Base-by-base conservation (phyloP, 805 yeast species). In the Kluyveromyces siamensis region DNA sequence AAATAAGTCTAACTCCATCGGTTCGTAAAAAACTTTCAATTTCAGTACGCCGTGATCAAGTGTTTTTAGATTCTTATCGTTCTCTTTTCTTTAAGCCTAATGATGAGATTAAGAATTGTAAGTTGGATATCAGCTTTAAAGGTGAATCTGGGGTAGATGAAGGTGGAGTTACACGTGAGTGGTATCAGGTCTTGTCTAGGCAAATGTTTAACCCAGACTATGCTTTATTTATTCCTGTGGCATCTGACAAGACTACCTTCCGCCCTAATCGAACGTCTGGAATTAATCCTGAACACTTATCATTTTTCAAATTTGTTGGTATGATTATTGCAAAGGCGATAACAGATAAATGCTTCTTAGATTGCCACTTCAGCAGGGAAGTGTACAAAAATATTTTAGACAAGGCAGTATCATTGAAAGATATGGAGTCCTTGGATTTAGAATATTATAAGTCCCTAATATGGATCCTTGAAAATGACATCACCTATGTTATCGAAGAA, bases 111-210 rank as follows among this genome's bases (percentile, higher is more conserved):
- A 79, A 81, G 55, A 74, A 79, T 44, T 76, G 90, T 2, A 83
- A 82, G 55, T 69, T 93, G 55, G 90, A 84, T 45, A 80, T 93
- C 40, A 76, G 76, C n/a, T 93, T 93, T 70, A 81, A 81, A 53
- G 96, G 96, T 1, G 99, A 93, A 66, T 84, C 84, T 48, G 99
- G 98, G 56, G 87, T 93, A 44, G 99, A 93, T 72, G 99, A 96
- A 2, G 99, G 99, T 56, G 99, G 99, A 39, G 83, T 93, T 14
- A 87, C 97, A 0, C 75, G 99, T 60, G 99, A 93, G 65, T 93
- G 99, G 99, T 90, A 84, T 60, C 97, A 90, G 63, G 96, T 90
- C 6, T 68, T 93, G 43, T 82, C 96, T 0, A 75, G 96, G 52
- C 97, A 91, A 63, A 90, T 93, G 87, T 88, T 93, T 69, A 89